These are phyloP conservation scores for Colletotrichum siamense DNA, from an alignment of 2,329 filamentous ascomycete genomes.

Conservation along the genomic window DNA sequence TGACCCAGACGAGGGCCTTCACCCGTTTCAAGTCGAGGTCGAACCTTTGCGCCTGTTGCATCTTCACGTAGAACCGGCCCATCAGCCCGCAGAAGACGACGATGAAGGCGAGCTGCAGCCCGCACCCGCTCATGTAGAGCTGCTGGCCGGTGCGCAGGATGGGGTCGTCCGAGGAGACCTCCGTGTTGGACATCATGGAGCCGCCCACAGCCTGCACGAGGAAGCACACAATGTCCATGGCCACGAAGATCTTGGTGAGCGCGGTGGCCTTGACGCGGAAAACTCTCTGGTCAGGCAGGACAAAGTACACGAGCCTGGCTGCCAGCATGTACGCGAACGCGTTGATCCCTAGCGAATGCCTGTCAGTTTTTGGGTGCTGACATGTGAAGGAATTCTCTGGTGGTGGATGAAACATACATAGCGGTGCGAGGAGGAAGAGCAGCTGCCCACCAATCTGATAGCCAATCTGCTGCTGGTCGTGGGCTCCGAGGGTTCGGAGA, in stretches of 20 bases:
- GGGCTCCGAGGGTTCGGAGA: slow-evolving; percentile 38
- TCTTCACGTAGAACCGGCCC: slow-evolving; percentile 37
- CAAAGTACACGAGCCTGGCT: slow-evolving; percentile 42
- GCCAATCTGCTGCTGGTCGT: slow-evolving; percentile 40
- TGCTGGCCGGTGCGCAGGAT: slow-evolving; percentile 38
- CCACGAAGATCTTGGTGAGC: slow-evolving; percentile 52
- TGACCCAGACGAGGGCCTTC: slow-evolving; percentile 36
- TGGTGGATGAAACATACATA: slow-evolving; percentile 33
- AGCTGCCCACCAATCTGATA: slow-evolving; percentile 37
- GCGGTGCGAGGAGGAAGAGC: slow-evolving; percentile 45
- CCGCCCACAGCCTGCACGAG: slow-evolving; percentile 48
- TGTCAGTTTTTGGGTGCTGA: not conserved
- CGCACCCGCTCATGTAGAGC: slow-evolving; percentile 44
- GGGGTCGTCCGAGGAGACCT: slow-evolving; percentile 24
- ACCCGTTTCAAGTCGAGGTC: slow-evolving; percentile 32
- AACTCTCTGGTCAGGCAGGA: slow-evolving; percentile 41
- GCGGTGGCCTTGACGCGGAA: slow-evolving; percentile 37
- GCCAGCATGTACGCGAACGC: slow-evolving; percentile 51
- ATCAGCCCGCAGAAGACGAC: slow-evolving; percentile 41
- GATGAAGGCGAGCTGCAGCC: slow-evolving; percentile 41
- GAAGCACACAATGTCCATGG: slow-evolving; percentile 53
- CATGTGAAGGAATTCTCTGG: not conserved
- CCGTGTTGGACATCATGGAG: slow-evolving; percentile 36
- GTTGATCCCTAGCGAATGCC: slow-evolving; percentile 39
- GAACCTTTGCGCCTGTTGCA: slow-evolving; percentile 24